phyloP scores from a whole-genome alignment of 306 rosid species.

The Cicer bijugum region DNA sequence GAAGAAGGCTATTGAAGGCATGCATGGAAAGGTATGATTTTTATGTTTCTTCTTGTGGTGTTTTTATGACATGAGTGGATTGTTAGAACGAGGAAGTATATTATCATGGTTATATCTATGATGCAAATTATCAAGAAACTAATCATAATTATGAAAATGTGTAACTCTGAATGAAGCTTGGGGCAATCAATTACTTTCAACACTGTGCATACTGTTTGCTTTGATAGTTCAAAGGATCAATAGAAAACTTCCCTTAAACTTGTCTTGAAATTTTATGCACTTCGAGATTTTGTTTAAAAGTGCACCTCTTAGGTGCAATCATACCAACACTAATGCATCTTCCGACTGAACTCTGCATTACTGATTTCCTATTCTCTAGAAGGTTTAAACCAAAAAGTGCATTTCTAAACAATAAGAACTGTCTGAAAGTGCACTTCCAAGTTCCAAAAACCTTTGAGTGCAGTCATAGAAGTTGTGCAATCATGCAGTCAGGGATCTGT shows the following conservation, averaged over 20 bases:
- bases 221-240: neutral
- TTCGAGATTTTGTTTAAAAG: too few relatives aligned
- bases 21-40: conserved; percentile 88
- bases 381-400: too few relatives aligned
- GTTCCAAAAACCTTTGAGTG: too few relatives aligned
- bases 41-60: neutral
- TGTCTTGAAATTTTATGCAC: conserved; percentile 7
- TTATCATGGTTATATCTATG: conserved; percentile 1
- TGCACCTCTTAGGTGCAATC: too few relatives aligned
- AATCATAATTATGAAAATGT: conserved; percentile 9
- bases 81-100: neutral
- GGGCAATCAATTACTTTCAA: neutral
- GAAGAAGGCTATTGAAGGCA: conserved; percentile 79
- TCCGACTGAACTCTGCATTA: too few relatives aligned
- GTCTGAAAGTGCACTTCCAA: too few relatives aligned
- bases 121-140: conserved; percentile 16
- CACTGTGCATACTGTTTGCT: neutral
- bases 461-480: too few relatives aligned
- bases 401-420: too few relatives aligned
- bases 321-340: too few relatives aligned
- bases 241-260: neutral
- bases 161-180: conserved; percentile 1
- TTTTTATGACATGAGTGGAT: neutral
- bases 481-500: too few relatives aligned
- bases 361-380: too few relatives aligned